Percentiles rank a stretch among this genome's conserved stretches.
These are phyloP conservation scores for Poteriospumella lacustris DNA, from an alignment of 108 stramenopile species.

Conservation along the genomic window DNA sequence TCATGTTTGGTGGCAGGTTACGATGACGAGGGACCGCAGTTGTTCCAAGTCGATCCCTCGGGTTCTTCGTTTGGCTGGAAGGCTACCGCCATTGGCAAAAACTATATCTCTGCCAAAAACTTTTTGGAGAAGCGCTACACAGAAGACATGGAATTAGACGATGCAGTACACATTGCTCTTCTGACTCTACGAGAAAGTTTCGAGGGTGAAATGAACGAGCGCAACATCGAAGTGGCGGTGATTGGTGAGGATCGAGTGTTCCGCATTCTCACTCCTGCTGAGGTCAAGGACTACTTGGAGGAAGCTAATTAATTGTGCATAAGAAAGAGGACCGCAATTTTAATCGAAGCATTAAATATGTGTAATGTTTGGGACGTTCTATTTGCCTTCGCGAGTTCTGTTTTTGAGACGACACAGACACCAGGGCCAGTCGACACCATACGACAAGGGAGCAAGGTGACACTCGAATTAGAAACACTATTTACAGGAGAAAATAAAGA, in stretches of 20 bases:
- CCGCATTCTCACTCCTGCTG: conserved; percentile 82
- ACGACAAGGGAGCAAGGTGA: no score
- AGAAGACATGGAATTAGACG: conserved; percentile 94
- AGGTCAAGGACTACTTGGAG: conserved; percentile 97
- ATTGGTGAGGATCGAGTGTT: conserved; percentile 81
- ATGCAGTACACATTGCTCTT: conserved; percentile 97
- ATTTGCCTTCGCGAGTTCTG: no score
- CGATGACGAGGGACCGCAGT: conserved; percentile 80
- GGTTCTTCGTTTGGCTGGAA: conserved; percentile 99
- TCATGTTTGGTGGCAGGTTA: conserved; percentile 86
- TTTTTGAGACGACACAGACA: no score
- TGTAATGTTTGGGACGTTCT: not conserved
- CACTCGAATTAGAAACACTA: no score
- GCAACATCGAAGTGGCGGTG: conserved; percentile 96
- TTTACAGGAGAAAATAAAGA: no score
- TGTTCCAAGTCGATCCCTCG: conserved; percentile 92
- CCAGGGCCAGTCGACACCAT: no score
- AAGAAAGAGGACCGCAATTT: no score
- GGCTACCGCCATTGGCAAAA: conserved; percentile 98
- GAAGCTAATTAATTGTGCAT: conserved; percentile 66
- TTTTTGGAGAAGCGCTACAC: conserved; percentile 93
- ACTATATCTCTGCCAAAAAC: conserved; percentile 92
- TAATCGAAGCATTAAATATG: not conserved
- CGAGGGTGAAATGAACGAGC: conserved; percentile 97
- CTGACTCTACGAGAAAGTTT: conserved; percentile 95